Evolutionary conservation across 2,329 filamentous ascomycete genomes (phyloP).

Genomic region (Fusarium kyushuense): DNA sequence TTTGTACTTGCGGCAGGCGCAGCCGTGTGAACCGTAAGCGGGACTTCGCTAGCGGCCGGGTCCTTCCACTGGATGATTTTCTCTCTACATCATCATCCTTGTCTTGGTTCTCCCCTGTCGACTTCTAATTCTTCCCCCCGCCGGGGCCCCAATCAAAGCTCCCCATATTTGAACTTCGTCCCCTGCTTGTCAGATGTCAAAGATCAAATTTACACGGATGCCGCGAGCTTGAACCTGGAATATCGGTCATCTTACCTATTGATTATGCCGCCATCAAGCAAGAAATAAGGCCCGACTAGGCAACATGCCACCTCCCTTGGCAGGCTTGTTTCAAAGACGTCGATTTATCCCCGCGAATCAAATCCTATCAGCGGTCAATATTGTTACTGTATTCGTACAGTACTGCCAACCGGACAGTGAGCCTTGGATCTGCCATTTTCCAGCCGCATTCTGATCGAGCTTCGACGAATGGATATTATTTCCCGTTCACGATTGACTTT

Average conservation of each 20-base stretch:
- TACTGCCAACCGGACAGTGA: neutral
- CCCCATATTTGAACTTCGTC: slow-evolving; percentile 29
- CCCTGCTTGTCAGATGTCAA: slow-evolving; percentile 41
- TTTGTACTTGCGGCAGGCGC: slow-evolving; percentile 33
- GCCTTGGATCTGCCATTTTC: neutral
- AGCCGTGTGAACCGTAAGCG: slow-evolving; percentile 40
- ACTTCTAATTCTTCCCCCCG: slow-evolving; percentile 13
- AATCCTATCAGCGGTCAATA: slow-evolving; percentile 14
- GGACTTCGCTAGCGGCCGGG: slow-evolving; percentile 42
- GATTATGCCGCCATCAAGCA: slow-evolving; percentile 20
- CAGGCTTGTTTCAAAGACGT: slow-evolving; percentile 11
- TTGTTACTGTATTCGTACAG: neutral
- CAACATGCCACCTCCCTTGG: slow-evolving; percentile 35
- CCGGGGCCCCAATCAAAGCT: slow-evolving; percentile 38
- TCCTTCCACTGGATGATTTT: slow-evolving; percentile 19
- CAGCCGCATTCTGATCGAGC: slow-evolving; percentile 2
- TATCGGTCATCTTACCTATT: slow-evolving; percentile 22
- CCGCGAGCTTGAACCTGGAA: slow-evolving; percentile 18
- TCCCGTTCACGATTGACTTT: slow-evolving; percentile 20
- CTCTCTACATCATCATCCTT: slow-evolving; percentile 4
- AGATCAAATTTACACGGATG: slow-evolving; percentile 1
- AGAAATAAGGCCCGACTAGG: slow-evolving; percentile 45
- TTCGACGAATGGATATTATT: neutral
- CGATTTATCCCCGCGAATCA: slow-evolving; percentile 31
- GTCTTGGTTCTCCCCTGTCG: neutral